Percentiles rank a stretch among this genome's conserved stretches.
phyloP scores from a whole-genome alignment of 2,329 filamentous ascomycete species.

The Colletotrichum graminicola region DNA sequence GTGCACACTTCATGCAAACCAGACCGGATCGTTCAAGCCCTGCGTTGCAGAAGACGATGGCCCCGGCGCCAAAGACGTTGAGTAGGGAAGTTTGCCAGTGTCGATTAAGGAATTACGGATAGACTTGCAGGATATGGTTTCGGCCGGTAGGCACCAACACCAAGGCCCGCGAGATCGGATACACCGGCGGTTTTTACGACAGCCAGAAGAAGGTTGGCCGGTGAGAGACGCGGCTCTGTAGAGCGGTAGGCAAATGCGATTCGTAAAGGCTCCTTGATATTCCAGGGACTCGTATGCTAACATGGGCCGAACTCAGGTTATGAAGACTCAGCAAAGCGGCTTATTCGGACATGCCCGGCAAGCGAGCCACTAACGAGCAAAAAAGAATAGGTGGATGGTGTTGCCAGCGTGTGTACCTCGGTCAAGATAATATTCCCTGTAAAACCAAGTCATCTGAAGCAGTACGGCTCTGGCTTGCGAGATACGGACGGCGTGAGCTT shows the following conservation, averaged over 20 bases:
- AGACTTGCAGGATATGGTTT: not conserved
- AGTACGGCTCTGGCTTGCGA: slow-evolving; percentile 1
- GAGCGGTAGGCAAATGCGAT: not conserved
- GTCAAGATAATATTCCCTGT: no score
- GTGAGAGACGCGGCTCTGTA: not conserved
- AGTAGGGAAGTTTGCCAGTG: slow-evolving; percentile 11
- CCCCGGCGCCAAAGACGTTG: slow-evolving; percentile 4
- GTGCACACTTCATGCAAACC: slow-evolving; percentile 19
- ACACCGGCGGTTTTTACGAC: slow-evolving; percentile 1
- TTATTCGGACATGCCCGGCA: not conserved
- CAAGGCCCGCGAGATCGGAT: slow-evolving; percentile 1
- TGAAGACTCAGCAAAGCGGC: not conserved
- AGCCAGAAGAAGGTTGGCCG: not conserved
- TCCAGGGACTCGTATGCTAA: not conserved
- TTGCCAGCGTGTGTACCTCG: not conserved
- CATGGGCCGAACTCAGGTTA: not conserved
- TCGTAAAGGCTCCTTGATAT: not conserved
- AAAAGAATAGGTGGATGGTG: not conserved
- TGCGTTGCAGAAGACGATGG: slow-evolving; percentile 13
- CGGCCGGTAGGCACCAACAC: slow-evolving; percentile 12
- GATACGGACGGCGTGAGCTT: not conserved
- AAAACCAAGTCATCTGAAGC: not conserved
- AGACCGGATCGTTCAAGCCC: slow-evolving; percentile 2
- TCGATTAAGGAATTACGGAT: not conserved
- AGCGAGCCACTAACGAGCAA: not conserved